A percentile compares a stretch with the other conserved stretches of the same genome.
Evolutionary conservation across 805 yeast genomes (phyloP).

Genomic region (Zygosaccharomyces bisporus): DNA sequence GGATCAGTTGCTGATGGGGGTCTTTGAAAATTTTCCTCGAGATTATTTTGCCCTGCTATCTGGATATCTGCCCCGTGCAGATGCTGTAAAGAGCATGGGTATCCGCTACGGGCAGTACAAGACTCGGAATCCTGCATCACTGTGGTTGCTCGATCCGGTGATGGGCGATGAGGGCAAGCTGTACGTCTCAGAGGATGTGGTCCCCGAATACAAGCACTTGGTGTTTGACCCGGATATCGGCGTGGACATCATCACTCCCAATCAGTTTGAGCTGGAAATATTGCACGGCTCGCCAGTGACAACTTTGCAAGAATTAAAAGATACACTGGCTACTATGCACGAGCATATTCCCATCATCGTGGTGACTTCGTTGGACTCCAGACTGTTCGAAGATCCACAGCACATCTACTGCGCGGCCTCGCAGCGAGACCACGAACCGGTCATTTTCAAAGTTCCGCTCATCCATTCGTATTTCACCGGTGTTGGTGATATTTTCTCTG

Average conservation of each 20-base stretch:
- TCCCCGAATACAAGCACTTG: conserved; percentile 46
- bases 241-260: conserved; percentile 63
- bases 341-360: conserved; percentile 45
- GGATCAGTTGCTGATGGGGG: conserved; percentile 50
- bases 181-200: conserved; percentile 61
- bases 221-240: conserved; percentile 40
- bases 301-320: conserved; percentile 37
- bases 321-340: conserved; percentile 43
- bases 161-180: conserved; percentile 85
- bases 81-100: conserved; percentile 50
- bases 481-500: conserved; percentile 70
- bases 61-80: conserved; percentile 73
- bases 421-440: conserved; percentile 36
- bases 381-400: conserved; percentile 25
- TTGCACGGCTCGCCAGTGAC: conserved; percentile 47
- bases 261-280: conserved; percentile 68
- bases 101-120: conserved; percentile 38
- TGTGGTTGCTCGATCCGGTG: conserved; percentile 84
- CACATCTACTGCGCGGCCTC: conserved; percentile 41
- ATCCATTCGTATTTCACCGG: conserved; percentile 66
- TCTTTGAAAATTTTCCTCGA: conserved; percentile 45
- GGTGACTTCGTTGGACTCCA: conserved; percentile 49
- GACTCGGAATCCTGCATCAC: conserved; percentile 28
- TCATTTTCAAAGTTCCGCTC: conserved; percentile 41
- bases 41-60: conserved; percentile 65